Base-by-base conservation (phyloP, 352 stramenopile genomes). In the Phytophthora chlamydospora region DNA sequence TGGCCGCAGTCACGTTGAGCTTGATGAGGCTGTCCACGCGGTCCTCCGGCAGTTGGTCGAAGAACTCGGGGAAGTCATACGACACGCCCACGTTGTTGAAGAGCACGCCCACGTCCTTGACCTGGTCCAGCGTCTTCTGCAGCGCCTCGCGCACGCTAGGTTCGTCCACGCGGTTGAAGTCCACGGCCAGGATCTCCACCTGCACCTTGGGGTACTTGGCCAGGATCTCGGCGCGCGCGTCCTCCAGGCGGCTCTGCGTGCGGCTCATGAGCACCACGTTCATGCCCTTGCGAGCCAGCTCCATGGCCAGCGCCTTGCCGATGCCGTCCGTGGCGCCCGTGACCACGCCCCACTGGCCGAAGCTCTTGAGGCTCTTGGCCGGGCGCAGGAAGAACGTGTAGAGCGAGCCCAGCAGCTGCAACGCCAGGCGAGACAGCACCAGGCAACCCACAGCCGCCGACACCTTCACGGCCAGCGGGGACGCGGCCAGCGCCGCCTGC, bases 61-160 rank as follows among this genome's bases (percentile, higher is more conserved):
- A 99, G 84, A 97, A 99, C 77, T 83, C 90, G 6, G 97, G 96
- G 75, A 98, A 99, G 50, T 97, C 92, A 82, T 99, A 99, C 57
- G 90, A 98, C 40, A 99, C 91, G 53, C 98, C 98, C 19, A 99
- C 98, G 78, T 99, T 99, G 86, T 99, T 99, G 63, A 99, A 91
- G 31, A 99, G 88, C 50, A 99, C 86, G 31, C 97, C 98, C 29
- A 99, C 71, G 58, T 99, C 97, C 60, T 98, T 72, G 17, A 91
- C 75, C 44, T 96, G 73, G 43, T 75, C 66, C 33, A 92, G 64
- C 35, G 80, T 72, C 45, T 67, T 71, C 46, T 76, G 64, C 45
- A 94, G 77, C 27, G 62, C 73, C 56, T 71, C 49, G 52, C 76
- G 85, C 59, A 89, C 89, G 50, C 55, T 73, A 34, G 75, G 51